Evolutionary conservation across 371 early-diverging fungal species (phyloP), one percentile per base, ranked within the genome.

Genomic region (Dentiscutata heterogama): DNA sequence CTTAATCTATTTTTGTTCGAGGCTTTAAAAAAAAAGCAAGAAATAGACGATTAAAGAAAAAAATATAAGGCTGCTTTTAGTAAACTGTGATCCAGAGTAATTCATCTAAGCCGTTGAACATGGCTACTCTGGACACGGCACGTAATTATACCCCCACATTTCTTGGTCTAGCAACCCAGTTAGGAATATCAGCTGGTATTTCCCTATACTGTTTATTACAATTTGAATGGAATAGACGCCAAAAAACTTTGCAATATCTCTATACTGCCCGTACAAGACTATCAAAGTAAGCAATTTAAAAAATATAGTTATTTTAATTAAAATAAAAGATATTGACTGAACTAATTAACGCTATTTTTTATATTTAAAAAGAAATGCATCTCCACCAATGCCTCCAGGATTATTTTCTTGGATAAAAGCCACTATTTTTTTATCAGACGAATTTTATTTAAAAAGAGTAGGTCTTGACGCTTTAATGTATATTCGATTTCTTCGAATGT

Each of bases 401-500:
- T 82, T 86, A 46, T 83, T 88, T 31, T 83, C 85, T 20, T 88
- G 88, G 88, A 84, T 88, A 64, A 76, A 75, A 42, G 85, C 86
- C 0, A 86, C 88, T 14, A 61, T 86, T 46, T 73, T 82, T 22
- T 67, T 91, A 25, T 78, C 85, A 16, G 92, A 92, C 81, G 85
- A 85, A 16, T 90, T 90, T 70, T 88, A 87, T 65, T 81, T 91
- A 35, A 78, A 78, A 54, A 86, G 89, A 78, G 89, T 91, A 2
- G 93, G 93, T 20, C 81, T 93, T 11, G 93, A 93, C 64, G 92
- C 93, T 0, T 89, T 91, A 27, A 91, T 93, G 91, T 90, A 91
- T 82, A 81, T 93, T n/a, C 91, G 92, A 6, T 92, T 90, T 84
- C 84, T 93, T n/a, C 88, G 87, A 54, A 92, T 92, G 92, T 88